Base-by-base conservation (phyloP, 2,329 filamentous ascomycete species). In the Epichloe sibirici region DNA sequence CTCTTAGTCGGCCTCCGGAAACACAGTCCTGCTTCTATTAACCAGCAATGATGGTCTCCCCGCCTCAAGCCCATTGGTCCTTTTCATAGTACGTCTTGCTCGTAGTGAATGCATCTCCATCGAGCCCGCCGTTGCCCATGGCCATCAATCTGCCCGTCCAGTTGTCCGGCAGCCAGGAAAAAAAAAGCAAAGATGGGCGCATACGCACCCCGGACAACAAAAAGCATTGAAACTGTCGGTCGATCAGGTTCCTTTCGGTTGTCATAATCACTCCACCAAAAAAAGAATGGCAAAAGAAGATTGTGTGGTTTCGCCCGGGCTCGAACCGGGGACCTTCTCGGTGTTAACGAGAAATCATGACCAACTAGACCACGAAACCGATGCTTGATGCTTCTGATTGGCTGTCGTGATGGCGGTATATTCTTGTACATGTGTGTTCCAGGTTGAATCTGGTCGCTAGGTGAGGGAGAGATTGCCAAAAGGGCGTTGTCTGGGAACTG, bases 81-180 rank as follows among this genome's bases (percentile, higher is more conserved):
- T 21, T 21, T 21, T 21, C 17, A 21, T 21, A 21, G 17, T 21
- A 21, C 17, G 17, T 21, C 17, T 21, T 21, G 17, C 17, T 69
- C 65, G 53, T 74, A 75, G 54, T 71, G 64, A 45, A 77, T 72
- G 56, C 75, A 75, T 23, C 23, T 17, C 74, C 74, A 40, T 68
- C 67, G 12, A 77, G 59, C 2, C 74, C 75, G 4, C 73, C 74
- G 44, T 77, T 77, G 2, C 74, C 75, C 0, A 71, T 74, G 25
- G 67, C 70, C 40, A 78, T 56, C 55, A 75, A 70, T 0, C 75
- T 70, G 1, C 55, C 61, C 4, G 66, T 69, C 65, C 75, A 78
- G 35, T 62, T 55, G 38, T 65, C 59, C 0, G 75, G 75, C 39
- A 77, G 67, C 74, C 74, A 21, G 17, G 17, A 21, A 21, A 21